Evolutionary conservation across 805 yeast species (phyloP).

Genomic region (Hanseniaspora meyeri): DNA sequence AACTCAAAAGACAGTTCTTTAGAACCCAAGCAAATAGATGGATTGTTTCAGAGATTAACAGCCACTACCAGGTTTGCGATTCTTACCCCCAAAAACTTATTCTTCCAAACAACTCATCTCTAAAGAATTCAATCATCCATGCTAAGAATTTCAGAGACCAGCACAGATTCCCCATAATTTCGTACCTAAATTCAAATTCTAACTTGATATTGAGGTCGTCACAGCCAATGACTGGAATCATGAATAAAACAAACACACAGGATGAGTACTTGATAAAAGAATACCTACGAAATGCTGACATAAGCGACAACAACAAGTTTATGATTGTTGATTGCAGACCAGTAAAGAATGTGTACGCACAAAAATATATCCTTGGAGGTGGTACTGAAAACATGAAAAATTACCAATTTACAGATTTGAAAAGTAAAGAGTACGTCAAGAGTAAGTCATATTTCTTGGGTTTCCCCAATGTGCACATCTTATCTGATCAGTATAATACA

Average conservation of each 20-base stretch:
- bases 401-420: slow-evolving; percentile 40
- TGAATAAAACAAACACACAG: slow-evolving; percentile 76
- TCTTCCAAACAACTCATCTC: slow-evolving; percentile 64
- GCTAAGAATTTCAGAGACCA: slow-evolving; percentile 81
- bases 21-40: slow-evolving; percentile 31
- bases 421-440: slow-evolving; percentile 25
- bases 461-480: slow-evolving; percentile 89
- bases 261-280: slow-evolving; percentile 76
- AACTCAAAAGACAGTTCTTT: background rate
- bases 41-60: slow-evolving; percentile 60
- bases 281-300: slow-evolving; percentile 42
- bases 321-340: slow-evolving; percentile 88
- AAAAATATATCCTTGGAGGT: slow-evolving; percentile 84
- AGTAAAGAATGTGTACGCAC: slow-evolving; percentile 88
- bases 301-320: slow-evolving; percentile 34
- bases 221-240: slow-evolving; percentile 85
- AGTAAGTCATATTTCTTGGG: slow-evolving; percentile 62
- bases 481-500: slow-evolving; percentile 68
- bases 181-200: slow-evolving; percentile 59
- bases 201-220: slow-evolving; percentile 78
- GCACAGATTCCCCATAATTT: slow-evolving; percentile 66
- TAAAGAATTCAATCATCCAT: slow-evolving; percentile 43
- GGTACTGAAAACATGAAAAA: slow-evolving; percentile 90
- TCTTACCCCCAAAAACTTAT: slow-evolving; percentile 61
- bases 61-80: slow-evolving; percentile 51